Evolutionary conservation across 768 basidiomycete species (phyloP).

Genomic region (Auricularia sp.): DNA sequence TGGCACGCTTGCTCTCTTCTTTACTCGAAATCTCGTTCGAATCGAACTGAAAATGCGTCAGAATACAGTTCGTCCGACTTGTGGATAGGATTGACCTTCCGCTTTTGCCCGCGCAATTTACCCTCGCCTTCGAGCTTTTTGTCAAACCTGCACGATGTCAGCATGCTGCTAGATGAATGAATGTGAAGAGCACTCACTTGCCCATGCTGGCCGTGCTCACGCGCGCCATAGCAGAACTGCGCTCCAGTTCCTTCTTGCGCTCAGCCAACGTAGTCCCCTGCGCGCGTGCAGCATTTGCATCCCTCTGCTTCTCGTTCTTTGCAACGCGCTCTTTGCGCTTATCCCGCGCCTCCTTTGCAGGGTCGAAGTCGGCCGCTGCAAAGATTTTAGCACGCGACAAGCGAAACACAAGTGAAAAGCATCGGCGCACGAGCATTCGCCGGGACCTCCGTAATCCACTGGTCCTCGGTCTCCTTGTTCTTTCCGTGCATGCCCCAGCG

Average conservation of each 20-base stretch:
- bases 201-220: constrained; percentile 93
- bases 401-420: neutral
- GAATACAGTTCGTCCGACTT: neutral
- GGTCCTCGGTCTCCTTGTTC: constrained; percentile 75
- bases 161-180: neutral
- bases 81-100: constrained; percentile 55
- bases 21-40: constrained; percentile 57
- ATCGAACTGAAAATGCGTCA: constrained; percentile 52
- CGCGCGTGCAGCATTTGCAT: constrained; percentile 61
- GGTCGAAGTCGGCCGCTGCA: constrained; percentile 71
- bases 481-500: constrained; percentile 86
- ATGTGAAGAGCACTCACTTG: constrained; percentile 15
- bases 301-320: constrained; percentile 74
- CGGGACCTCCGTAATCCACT: constrained; percentile 91
- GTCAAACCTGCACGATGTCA: constrained; percentile 51
- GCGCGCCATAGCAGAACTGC: constrained; percentile 63
- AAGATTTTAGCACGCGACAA: constrained; percentile 1
- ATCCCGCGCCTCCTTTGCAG: constrained; percentile 61
- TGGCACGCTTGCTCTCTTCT: constrained; percentile 60
- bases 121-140: constrained; percentile 84
- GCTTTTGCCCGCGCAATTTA: constrained; percentile 76
- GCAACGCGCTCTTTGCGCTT: constrained; percentile 70
- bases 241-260: constrained; percentile 67
- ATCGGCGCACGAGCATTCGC: constrained; percentile 61
- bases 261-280: constrained; percentile 24